Conservation (phyloP, 805 yeast species). For the Candida corydali region DNA sequence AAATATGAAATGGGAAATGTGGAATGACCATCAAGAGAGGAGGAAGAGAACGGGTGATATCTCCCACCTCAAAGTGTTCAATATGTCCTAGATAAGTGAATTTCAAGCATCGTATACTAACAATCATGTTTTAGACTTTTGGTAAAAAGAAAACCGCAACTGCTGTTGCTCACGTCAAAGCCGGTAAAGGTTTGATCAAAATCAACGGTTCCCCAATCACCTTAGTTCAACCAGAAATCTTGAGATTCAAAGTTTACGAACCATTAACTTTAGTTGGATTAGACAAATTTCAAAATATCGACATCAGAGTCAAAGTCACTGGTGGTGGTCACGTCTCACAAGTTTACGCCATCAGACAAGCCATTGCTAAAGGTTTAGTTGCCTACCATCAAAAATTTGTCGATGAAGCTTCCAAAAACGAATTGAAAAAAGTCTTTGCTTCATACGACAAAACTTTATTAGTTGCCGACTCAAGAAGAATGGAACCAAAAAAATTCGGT, state of each 20-base stretch:
- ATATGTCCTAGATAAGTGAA: too few relatives aligned
- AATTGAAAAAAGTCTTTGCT: conserved; percentile 96
- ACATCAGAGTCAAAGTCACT: conserved; percentile 97
- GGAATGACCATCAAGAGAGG: too few relatives aligned
- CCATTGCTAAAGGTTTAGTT: conserved; percentile 98
- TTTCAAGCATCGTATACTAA: conserved; percentile 15
- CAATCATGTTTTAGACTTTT: conserved; percentile 69
- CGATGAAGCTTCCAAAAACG: conserved; percentile 99
- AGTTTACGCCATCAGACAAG: conserved; percentile 99
- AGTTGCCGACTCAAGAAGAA: conserved; percentile 99
- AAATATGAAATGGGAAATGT: too few relatives aligned
- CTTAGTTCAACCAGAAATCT: conserved; percentile 97
- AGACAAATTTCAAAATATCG: conserved; percentile 97
- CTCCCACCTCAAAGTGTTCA: too few relatives aligned
- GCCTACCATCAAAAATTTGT: conserved; percentile 99
- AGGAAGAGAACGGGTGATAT: too few relatives aligned
- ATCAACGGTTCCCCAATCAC: conserved; percentile 99
- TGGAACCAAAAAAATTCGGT: conserved; percentile 99
- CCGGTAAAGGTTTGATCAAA: conserved; percentile 99
- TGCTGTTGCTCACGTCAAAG: conserved; percentile 99
- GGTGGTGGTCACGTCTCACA: conserved; percentile 99
- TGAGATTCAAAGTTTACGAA: conserved; percentile 99
- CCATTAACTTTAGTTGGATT: conserved; percentile 97
- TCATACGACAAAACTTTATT: conserved; percentile 98
- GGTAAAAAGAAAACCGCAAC: conserved; percentile 99